Conservation (phyloP, 148 eudicot genomes). For the Rhododendron henanense region DNA sequence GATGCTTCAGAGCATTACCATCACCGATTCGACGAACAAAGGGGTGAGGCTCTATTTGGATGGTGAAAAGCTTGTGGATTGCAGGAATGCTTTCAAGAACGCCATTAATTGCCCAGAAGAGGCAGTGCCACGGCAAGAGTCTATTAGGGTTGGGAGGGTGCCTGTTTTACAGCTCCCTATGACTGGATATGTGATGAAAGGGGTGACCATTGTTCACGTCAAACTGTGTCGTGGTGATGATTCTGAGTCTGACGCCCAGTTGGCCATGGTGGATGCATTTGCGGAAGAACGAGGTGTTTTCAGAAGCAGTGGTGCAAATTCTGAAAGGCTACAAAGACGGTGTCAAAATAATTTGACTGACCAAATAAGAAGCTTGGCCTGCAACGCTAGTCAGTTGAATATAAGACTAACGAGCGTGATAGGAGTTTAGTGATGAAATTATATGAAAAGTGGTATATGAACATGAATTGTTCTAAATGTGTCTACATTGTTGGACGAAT, state of each 20-base stretch:
- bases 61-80: neutral
- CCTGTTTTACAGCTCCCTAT: neutral
- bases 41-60: neutral
- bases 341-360: neutral
- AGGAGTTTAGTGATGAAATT: too few relatives aligned
- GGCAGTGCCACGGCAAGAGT: neutral
- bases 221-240: neutral
- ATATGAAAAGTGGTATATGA: too few relatives aligned
- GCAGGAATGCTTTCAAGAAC: neutral
- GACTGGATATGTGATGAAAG: neutral
- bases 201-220: neutral
- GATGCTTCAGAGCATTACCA: neutral
- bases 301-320: neutral
- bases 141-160: neutral
- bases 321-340: neutral
- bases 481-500: too few relatives aligned
- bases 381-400: too few relatives aligned
- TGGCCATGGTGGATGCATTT: neutral
- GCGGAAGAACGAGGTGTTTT: neutral
- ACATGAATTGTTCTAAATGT: too few relatives aligned
- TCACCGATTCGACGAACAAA: neutral
- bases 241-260: neutral
- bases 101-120: too few relatives aligned
- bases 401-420: too few relatives aligned
- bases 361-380: neutral